Evolutionary conservation across 139 green algal genomes (phyloP), one percentile per base, ranked within the genome.

Genomic region (Chlamydomonas schloesseri): DNA sequence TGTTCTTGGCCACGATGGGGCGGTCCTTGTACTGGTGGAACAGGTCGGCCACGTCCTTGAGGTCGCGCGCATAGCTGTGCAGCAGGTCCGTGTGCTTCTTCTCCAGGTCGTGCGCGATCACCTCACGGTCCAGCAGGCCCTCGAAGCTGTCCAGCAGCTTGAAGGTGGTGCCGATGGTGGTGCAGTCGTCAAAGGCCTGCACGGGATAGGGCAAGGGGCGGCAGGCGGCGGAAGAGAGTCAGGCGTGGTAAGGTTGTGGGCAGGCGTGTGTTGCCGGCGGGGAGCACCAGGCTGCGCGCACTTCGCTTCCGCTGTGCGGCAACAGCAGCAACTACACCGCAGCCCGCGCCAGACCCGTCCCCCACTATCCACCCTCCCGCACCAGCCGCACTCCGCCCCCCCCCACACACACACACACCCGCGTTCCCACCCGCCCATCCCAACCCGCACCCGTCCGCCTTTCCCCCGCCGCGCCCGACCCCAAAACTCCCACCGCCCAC

Each of bases 111-210:
- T 87, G 65, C 3, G 91, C 91, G 72, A 98, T 97, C 31, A 95
- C 93, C 47, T 96, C 93, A 36, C 97, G 93, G 37, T 99, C 95
- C 55, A 98, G 91, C 65, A 98, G 90, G 28, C 94, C 94, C 88
- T 98, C 96, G 86, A 98, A 98, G 75, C 89, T 92, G 47, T 98
- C 96, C 34, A 98, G 90, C 74, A 98, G 94, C 93, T 98, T 98
- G 94, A 99, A 98, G 29, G 94, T 96, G 42, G 89, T 89, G 29
- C 81, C 86, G 33, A 98, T 92, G 5, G 94, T 98, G 53, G 93
- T 94, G 90, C 94, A 96, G 86, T 97, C 94, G 73, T 97, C 94
- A 88, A 97, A 96, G 2, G 93, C 96, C 94, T 96, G 89, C 55
- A 80, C 17, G 34, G 26, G 31, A 60, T 28, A 36, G 69, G 34